Percentiles rank a stretch among this genome's conserved stretches.
These are phyloP conservation scores for Colletotrichum godetiae DNA, from an alignment of 2,329 filamentous ascomycete genomes.

Conservation along the genomic window DNA sequence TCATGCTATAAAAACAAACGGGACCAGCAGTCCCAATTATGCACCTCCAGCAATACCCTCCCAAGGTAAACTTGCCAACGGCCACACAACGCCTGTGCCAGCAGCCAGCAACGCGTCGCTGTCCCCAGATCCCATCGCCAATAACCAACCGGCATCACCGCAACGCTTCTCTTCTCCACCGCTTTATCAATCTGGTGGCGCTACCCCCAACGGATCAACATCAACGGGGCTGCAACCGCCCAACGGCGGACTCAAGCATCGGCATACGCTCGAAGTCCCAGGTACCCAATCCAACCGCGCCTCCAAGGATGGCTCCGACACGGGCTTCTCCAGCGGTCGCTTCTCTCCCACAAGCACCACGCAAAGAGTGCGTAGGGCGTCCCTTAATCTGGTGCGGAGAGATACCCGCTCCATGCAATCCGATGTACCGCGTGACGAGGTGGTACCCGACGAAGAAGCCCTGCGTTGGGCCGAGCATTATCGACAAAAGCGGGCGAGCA, in stretches of 20 bases:
- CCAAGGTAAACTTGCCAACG: conserved; percentile 36
- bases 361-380: conserved; percentile 73
- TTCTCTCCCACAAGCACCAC: conserved; percentile 78
- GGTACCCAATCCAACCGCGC: conserved; percentile 72
- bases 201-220: conserved; percentile 51
- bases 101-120: conserved; percentile 26
- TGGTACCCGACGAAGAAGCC: conserved; percentile 89
- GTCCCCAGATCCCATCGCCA: conserved; percentile 36
- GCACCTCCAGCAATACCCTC: conserved; percentile 42
- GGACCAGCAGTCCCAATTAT: conserved; percentile 41
- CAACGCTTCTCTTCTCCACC: conserved; percentile 76
- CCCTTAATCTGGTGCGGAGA: conserved; percentile 83
- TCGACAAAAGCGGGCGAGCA: conserved; percentile 89
- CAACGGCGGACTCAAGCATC: conserved; percentile 75
- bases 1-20: conserved; percentile 25
- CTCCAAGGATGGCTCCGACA: conserved; percentile 80
- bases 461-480: conserved; percentile 93
- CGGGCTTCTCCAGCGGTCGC: conserved; percentile 77
- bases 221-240: conserved; percentile 65
- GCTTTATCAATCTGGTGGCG: conserved; percentile 57
- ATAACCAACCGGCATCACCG: conserved; percentile 46
- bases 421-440: conserved; percentile 84
- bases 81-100: conserved; percentile 25
- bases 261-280: conserved; percentile 90
- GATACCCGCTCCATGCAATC: conserved; percentile 88